phyloP scores from a whole-genome alignment of 768 basidiomycete genomes.

The Rhodotorula sphaerocarpa region DNA sequence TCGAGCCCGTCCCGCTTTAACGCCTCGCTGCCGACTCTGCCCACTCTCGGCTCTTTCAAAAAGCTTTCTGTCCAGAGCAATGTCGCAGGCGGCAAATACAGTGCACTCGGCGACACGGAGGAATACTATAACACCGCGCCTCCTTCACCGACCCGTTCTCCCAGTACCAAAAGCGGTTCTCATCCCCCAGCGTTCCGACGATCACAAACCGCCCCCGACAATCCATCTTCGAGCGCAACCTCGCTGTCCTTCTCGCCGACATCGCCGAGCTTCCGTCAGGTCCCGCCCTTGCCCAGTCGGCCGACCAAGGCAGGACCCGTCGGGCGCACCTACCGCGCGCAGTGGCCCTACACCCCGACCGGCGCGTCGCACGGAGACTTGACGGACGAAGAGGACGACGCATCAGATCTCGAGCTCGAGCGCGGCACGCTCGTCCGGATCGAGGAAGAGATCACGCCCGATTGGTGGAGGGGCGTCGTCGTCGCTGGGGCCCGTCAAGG shows the following conservation, averaged over 20 bases:
- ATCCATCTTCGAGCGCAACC: neutral
- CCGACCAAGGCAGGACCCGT: neutral
- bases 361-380: neutral
- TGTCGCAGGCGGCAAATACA: neutral
- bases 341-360: conserved; percentile 13
- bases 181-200: conserved; percentile 1
- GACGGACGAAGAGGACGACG: neutral
- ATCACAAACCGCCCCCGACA: conserved; percentile 9
- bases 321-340: conserved; percentile 3
- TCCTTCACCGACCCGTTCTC: neutral
- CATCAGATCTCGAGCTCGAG: conserved; percentile 2
- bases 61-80: neutral
- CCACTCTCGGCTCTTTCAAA: conserved; percentile 11
- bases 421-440: conserved; percentile 8
- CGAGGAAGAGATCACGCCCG: conserved; percentile 6
- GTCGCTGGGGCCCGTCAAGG: neutral
- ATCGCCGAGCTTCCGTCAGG: neutral
- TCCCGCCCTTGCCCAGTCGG: neutral
- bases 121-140: neutral
- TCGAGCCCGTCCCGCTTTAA: neutral
- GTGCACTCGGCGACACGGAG: conserved; percentile 1
- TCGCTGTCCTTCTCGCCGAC: neutral
- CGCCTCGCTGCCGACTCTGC: conserved; percentile 5
- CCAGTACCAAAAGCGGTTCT: neutral
- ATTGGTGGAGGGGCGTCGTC: conserved; percentile 17